These are phyloP conservation scores for Lumnitzera littorea DNA, from an alignment of 345 rosid genomes.

Conservation along the genomic window DNA sequence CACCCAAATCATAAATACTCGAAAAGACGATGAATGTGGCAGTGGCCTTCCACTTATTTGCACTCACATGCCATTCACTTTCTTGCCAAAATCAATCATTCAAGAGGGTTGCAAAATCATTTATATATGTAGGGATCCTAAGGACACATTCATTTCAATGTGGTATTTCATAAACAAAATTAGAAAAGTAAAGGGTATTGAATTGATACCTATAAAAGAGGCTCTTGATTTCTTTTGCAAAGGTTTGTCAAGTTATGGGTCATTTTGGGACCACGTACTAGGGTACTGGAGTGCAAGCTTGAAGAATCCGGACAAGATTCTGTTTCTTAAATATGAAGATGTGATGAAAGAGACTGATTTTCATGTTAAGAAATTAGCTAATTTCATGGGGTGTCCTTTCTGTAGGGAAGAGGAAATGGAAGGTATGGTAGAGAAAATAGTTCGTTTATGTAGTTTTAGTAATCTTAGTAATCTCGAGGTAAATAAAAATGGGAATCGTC, in stretches of 20 bases:
- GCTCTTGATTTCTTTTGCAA: neutral
- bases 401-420: neutral
- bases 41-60: neutral
- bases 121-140: neutral
- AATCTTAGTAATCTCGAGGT: slow-evolving; percentile 6
- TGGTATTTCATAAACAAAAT: slow-evolving; percentile 2
- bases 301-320: neutral
- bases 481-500: slow-evolving; percentile 3
- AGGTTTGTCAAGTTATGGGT: neutral
- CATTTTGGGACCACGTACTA: slow-evolving; percentile 3
- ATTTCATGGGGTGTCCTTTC: slow-evolving; percentile 4
- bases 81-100: neutral
- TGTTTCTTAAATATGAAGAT: slow-evolving; percentile 4
- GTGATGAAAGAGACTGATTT: neutral
- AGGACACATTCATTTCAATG: neutral
- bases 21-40: neutral
- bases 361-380: slow-evolving; percentile 4
- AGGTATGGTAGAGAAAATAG: neutral
- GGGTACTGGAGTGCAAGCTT: neutral
- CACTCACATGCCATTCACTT: neutral
- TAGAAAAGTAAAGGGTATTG: neutral
- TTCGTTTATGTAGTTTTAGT: slow-evolving; percentile 5
- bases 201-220: neutral
- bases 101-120: neutral
- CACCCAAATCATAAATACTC: neutral